Percentiles rank a stretch among this genome's conserved stretches.
Evolutionary conservation across 306 rosid species (phyloP).

Genomic region (Echinosophora koreensis): DNA sequence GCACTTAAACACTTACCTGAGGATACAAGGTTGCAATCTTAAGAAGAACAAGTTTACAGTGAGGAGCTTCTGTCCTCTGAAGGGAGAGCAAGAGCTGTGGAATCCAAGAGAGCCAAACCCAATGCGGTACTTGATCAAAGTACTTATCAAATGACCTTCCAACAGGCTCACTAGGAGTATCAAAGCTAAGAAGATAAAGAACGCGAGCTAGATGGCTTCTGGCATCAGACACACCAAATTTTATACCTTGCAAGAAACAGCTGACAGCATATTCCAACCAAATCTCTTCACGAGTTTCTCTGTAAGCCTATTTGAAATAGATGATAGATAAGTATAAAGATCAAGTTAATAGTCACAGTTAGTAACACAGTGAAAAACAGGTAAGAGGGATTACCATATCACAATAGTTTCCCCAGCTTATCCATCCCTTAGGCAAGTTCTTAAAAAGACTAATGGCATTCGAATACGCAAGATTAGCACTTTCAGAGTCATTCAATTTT

Average conservation of each 20-base stretch:
- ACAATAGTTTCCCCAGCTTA: conserved; percentile 99
- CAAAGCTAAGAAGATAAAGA: conserved; percentile 97
- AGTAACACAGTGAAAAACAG: conserved; percentile 37
- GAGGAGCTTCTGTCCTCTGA: conserved; percentile 97
- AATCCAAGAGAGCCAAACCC: conserved; percentile 99
- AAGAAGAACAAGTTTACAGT: conserved; percentile 92
- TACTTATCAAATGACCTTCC: conserved; percentile 95
- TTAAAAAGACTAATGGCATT: conserved; percentile 86
- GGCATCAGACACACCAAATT: conserved; percentile 90
- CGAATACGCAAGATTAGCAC: conserved; percentile 86
- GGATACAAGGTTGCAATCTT: conserved; percentile 91
- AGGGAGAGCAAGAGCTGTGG: conserved; percentile 98
- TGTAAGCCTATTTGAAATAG: conserved; percentile 72
- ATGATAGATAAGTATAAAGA: conserved; percentile 39
- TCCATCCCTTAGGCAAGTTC: conserved; percentile 98
- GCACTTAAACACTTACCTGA: conserved; percentile 65
- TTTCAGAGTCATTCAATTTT: conserved; percentile 81
- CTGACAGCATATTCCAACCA: conserved; percentile 98
- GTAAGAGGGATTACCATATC: conserved; percentile 72
- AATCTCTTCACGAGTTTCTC: conserved; percentile 85
- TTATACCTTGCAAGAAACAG: conserved; percentile 97
- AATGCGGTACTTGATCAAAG: conserved; percentile 92
- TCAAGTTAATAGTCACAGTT: conserved; percentile 37
- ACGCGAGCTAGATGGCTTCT: conserved; percentile 99
- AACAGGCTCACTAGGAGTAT: conserved; percentile 87